phyloP scores from a whole-genome alignment of 163 green algal species.

The Chlorella variabilis region DNA sequence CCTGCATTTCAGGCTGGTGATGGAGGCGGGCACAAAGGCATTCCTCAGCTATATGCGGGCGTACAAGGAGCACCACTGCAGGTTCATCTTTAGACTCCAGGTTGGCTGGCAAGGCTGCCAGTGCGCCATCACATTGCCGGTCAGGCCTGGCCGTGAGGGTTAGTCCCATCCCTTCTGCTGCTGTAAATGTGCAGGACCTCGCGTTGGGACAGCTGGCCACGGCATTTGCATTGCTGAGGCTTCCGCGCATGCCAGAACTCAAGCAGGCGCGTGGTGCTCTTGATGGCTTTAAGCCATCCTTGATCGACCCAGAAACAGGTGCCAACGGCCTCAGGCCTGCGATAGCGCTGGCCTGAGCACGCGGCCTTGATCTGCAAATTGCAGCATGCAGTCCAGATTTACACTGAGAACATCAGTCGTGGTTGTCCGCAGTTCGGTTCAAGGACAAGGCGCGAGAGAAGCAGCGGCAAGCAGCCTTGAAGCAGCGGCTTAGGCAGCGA shows the following conservation, averaged over 20 bases:
- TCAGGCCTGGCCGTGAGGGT: too few relatives aligned
- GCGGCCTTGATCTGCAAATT: background rate
- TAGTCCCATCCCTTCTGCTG: background rate
- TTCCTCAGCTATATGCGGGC: slow-evolving; percentile 95
- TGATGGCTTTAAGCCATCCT: slow-evolving; percentile 31
- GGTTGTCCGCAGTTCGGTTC: slow-evolving; percentile 54
- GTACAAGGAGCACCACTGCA: slow-evolving; percentile 99
- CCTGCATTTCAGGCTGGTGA: slow-evolving; percentile 61
- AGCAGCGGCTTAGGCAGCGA: slow-evolving; percentile 10
- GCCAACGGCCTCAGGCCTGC: background rate
- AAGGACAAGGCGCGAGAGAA: slow-evolving; percentile 90
- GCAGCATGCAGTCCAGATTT: too few relatives aligned
- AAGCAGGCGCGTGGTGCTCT: slow-evolving; percentile 47
- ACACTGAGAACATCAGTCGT: background rate
- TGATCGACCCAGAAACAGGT: slow-evolving; percentile 34
- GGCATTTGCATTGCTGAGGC: slow-evolving; percentile 82
- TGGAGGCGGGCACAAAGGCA: slow-evolving; percentile 89
- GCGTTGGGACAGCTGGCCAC: slow-evolving; percentile 78
- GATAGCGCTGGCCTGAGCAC: background rate
- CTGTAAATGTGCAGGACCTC: slow-evolving; percentile 64
- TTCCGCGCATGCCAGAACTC: slow-evolving; percentile 92
- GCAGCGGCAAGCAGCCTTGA: slow-evolving; percentile 75
- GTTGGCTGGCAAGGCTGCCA: background rate
- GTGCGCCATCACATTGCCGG: background rate
- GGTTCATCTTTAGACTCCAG: slow-evolving; percentile 90